Conservation (phyloP, 1,139 yeast species). For the Diutina mesorugosa region DNA sequence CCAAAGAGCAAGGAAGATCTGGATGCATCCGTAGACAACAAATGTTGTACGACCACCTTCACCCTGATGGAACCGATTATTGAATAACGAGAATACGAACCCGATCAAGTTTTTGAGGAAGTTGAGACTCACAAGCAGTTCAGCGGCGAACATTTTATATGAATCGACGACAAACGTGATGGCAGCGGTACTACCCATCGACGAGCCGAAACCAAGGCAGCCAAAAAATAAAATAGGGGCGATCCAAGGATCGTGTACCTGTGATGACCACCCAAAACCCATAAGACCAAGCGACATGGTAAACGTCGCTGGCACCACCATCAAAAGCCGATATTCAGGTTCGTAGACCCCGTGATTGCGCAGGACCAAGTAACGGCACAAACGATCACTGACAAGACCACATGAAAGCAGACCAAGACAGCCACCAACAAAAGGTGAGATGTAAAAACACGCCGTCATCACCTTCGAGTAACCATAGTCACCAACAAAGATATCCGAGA, state of each 20-base stretch:
- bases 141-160: slow-evolving; percentile 46
- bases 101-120: slow-evolving; percentile 43
- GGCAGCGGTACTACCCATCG: slow-evolving; percentile 48
- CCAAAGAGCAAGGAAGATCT: slow-evolving; percentile 32
- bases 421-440: slow-evolving; percentile 49
- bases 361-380: slow-evolving; percentile 23
- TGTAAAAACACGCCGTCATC: slow-evolving; percentile 43
- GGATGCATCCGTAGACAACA: slow-evolving; percentile 41
- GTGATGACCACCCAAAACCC: slow-evolving; percentile 53
- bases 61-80: slow-evolving; percentile 28
- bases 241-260: slow-evolving; percentile 37
- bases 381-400: slow-evolving; percentile 36
- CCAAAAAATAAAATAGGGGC: slow-evolving; percentile 48
- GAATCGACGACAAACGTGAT: slow-evolving; percentile 50
- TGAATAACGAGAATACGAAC: slow-evolving; percentile 44
- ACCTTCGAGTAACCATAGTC: slow-evolving; percentile 33
- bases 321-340: slow-evolving; percentile 47
- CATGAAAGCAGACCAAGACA: slow-evolving; percentile 42
- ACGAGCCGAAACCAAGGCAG: slow-evolving; percentile 43
- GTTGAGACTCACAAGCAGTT: slow-evolving; percentile 44
- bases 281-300: slow-evolving; percentile 36
- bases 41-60: slow-evolving; percentile 37
- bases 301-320: slow-evolving; percentile 39
- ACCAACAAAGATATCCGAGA: slow-evolving; percentile 34
- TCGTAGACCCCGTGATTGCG: slow-evolving; percentile 44